Percentiles rank a stretch among this genome's conserved stretches.
Evolutionary conservation across 495 filamentous ascomycete genomes (phyloP).

Genomic region (Thermothielavioides terrestris): DNA sequence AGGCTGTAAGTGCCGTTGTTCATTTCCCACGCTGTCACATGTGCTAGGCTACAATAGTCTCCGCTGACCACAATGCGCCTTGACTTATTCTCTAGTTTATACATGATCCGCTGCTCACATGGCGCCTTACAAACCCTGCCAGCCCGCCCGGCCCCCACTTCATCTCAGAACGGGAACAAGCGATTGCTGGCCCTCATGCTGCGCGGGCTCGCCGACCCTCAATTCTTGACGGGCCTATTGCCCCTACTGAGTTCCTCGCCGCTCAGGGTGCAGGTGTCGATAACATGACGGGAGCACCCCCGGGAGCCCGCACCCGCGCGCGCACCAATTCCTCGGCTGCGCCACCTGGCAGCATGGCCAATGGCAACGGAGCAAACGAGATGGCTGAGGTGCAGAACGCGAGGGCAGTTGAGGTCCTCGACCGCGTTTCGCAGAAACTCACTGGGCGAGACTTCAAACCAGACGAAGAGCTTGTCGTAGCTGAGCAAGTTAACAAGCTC

Average conservation of each 20-base stretch:
- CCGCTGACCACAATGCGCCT: too few species aligned
- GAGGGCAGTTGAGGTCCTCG: constrained; percentile 82
- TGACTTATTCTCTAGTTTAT: constrained; percentile 60
- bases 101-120: constrained; percentile 94
- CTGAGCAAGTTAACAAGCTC: constrained; percentile 84
- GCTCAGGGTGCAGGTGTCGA: constrained; percentile 34
- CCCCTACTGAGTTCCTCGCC: constrained; percentile 42
- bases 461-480: constrained; percentile 73
- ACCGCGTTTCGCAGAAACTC: constrained; percentile 87
- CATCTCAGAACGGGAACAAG: constrained; percentile 58
- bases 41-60: too few species aligned
- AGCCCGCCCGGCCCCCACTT: constrained; percentile 70
- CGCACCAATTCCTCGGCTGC: constrained; percentile 44
- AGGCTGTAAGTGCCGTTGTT: constrained; percentile 62
- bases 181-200: constrained; percentile 35
- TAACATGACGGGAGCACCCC: constrained; percentile 39
- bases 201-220: constrained; percentile 52
- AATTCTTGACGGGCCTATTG: constrained; percentile 57
- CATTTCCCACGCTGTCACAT: background rate
- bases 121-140: constrained; percentile 83
- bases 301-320: constrained; percentile 42
- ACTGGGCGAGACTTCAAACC: constrained; percentile 62
- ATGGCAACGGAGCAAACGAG: constrained; percentile 32
- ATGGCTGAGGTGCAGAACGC: constrained; percentile 81
- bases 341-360: constrained; percentile 27